Percentiles rank a stretch among this genome's conserved stretches.
Evolutionary conservation across 1,139 yeast genomes (phyloP).

Genomic region (Pichia sp.): DNA sequence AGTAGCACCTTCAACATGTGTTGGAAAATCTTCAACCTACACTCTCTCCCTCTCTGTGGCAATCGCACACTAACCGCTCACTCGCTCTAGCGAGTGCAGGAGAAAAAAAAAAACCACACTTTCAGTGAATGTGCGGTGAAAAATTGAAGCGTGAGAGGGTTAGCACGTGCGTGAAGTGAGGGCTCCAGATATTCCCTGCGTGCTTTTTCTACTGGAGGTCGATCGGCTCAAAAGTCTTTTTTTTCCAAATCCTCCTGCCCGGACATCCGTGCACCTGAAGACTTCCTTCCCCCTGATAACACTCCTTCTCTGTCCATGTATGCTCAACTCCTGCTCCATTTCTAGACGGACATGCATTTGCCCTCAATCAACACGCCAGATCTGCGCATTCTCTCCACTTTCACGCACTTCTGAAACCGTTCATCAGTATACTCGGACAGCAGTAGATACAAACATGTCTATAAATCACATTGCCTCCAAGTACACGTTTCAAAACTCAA

Average conservation of each 20-base stretch:
- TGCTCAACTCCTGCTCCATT: neutral
- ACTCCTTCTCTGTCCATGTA: too few relatives aligned
- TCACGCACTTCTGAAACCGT: too few relatives aligned
- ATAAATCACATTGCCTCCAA: constrained; percentile 40
- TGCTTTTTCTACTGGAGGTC: too few relatives aligned
- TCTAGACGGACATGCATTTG: neutral
- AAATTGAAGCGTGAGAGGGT: neutral
- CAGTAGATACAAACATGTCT: constrained; percentile 19
- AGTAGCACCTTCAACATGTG: neutral
- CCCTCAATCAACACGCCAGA: neutral
- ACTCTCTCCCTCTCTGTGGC: neutral
- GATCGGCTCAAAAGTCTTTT: too few relatives aligned
- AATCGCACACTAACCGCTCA: neutral
- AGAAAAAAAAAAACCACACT: neutral
- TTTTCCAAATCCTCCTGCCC: too few relatives aligned
- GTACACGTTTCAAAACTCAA: constrained; percentile 27
- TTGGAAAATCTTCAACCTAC: neutral
- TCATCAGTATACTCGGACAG: too few relatives aligned
- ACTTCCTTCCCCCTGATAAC: neutral
- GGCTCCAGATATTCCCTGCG: neutral
- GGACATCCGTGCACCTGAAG: too few relatives aligned
- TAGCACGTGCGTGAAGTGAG: neutral
- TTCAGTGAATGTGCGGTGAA: neutral
- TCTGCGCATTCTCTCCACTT: too few relatives aligned
- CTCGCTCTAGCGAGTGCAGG: neutral